Conservation (phyloP, 306 rosid genomes). For the Sechiopsis laciniata region DNA sequence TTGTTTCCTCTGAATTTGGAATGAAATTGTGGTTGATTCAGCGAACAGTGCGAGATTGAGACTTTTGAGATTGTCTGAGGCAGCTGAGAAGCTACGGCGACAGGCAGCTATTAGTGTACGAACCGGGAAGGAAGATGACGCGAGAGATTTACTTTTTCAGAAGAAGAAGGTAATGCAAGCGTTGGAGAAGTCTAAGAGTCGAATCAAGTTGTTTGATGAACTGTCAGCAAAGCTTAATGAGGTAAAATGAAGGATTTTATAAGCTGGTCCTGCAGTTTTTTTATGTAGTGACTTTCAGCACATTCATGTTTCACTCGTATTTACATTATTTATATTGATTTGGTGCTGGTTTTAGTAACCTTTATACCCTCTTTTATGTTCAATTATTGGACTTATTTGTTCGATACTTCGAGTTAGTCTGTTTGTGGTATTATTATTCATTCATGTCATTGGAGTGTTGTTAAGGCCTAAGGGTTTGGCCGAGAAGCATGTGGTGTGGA, state of each 20-base stretch:
- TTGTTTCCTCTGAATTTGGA: not conserved
- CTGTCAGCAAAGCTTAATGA: constrained; percentile 65
- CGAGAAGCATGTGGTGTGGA: not conserved
- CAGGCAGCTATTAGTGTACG: constrained; percentile 69
- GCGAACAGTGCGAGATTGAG: constrained; percentile 80
- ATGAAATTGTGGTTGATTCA: constrained; percentile 24
- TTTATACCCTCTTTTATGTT: not conserved
- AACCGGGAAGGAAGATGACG: constrained; percentile 66
- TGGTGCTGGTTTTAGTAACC: not conserved
- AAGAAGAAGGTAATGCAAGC: constrained; percentile 88
- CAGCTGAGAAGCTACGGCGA: constrained; percentile 81
- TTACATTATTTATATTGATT: not conserved
- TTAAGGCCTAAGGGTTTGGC: not conserved
- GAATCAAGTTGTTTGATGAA: constrained; percentile 74
- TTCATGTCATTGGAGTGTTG: constrained; percentile 1
- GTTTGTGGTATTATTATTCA: not conserved
- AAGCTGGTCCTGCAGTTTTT: not conserved
- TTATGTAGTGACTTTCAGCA: not conserved
- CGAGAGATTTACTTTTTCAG: constrained; percentile 72
- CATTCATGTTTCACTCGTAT: not conserved
- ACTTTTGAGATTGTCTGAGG: constrained; percentile 77
- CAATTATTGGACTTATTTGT: not conserved
- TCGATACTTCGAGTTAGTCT: not conserved
- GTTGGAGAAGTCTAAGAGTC: constrained; percentile 67
- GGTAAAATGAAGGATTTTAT: constrained; percentile 33